A percentile compares a stretch with the other conserved stretches of the same genome.
Evolutionary conservation across 805 yeast species (phyloP).

Genomic region (Wickerhamiella shivajii): DNA sequence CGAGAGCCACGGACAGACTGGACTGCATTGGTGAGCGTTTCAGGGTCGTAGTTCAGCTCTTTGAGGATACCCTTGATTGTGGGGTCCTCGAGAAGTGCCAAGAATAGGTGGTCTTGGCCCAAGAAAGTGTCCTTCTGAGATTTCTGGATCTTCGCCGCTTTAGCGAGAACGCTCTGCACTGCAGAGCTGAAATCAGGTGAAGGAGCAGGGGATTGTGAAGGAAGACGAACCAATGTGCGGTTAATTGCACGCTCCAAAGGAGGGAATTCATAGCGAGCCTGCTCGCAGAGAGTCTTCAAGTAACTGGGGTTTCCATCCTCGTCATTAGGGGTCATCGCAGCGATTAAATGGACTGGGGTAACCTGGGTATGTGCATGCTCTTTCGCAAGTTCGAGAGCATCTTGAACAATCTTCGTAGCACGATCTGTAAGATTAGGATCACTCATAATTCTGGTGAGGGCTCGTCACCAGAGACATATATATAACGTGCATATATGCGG

Average conservation of each 20-base stretch:
- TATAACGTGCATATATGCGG: too few relatives aligned
- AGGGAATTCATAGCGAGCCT: constrained; percentile 79
- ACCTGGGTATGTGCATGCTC: constrained; percentile 76
- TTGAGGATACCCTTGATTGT: constrained; percentile 57
- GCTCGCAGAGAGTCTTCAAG: constrained; percentile 68
- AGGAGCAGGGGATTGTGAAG: constrained; percentile 84
- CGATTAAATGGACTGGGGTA: constrained; percentile 77
- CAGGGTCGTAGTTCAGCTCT: constrained; percentile 47
- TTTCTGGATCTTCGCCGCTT: constrained; percentile 62
- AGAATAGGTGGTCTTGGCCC: constrained; percentile 85
- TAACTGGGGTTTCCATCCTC: constrained; percentile 43
- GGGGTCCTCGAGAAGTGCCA: constrained; percentile 71
- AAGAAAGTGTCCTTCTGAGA: constrained; percentile 83
- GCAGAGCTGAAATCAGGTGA: constrained; percentile 57
- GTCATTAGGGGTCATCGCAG: constrained; percentile 69
- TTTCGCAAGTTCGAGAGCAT: constrained; percentile 68
- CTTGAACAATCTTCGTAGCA: constrained; percentile 66
- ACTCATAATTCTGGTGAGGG: constrained; percentile 10
- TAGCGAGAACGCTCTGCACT: constrained; percentile 58
- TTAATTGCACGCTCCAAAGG: constrained; percentile 68
- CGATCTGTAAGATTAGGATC: constrained; percentile 66
- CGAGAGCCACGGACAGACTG: constrained; percentile 75
- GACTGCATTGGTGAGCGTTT: constrained; percentile 63
- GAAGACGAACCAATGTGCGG: constrained; percentile 65
- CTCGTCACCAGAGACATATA: too few relatives aligned